These are phyloP conservation scores for Russula ochroleuca DNA, from an alignment of 768 basidiomycete species.

Conservation along the genomic window DNA sequence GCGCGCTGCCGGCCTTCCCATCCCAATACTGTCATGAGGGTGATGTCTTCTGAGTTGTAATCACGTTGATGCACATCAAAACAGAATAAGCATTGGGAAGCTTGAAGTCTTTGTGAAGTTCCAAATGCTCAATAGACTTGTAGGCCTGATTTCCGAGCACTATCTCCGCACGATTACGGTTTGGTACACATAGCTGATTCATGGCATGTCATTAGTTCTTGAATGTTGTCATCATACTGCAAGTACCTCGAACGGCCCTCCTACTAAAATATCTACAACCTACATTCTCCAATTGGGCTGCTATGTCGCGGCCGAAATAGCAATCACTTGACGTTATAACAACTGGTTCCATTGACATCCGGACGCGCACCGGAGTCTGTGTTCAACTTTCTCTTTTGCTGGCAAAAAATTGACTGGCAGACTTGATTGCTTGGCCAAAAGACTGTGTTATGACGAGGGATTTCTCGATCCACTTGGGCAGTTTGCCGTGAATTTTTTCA, in stretches of 20 bases:
- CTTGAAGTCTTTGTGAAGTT: background rate
- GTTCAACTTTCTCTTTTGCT: constrained; percentile 8
- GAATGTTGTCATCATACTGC: background rate
- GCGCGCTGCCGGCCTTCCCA: constrained; percentile 20
- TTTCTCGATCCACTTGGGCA: constrained; percentile 88
- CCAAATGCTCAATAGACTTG: background rate
- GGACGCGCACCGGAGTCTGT: background rate
- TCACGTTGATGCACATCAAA: background rate
- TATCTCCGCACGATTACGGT: background rate
- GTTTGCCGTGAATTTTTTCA: constrained; percentile 62
- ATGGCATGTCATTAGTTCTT: background rate
- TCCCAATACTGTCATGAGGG: constrained; percentile 12
- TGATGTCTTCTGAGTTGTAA: background rate
- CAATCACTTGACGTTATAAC: background rate
- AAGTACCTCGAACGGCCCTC: background rate
- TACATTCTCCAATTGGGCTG: background rate
- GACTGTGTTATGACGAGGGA: constrained; percentile 19
- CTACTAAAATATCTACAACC: background rate
- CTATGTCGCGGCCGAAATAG: background rate
- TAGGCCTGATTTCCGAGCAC: background rate
- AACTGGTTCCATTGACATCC: background rate
- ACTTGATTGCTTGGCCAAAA: constrained; percentile 25
- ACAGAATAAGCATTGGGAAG: background rate
- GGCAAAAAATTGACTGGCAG: constrained; percentile 22
- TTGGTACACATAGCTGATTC: background rate